Evolutionary conservation across 2,329 filamentous ascomycete genomes (phyloP), one percentile per base, ranked within the genome.

Genomic region (Phoma herbarum): DNA sequence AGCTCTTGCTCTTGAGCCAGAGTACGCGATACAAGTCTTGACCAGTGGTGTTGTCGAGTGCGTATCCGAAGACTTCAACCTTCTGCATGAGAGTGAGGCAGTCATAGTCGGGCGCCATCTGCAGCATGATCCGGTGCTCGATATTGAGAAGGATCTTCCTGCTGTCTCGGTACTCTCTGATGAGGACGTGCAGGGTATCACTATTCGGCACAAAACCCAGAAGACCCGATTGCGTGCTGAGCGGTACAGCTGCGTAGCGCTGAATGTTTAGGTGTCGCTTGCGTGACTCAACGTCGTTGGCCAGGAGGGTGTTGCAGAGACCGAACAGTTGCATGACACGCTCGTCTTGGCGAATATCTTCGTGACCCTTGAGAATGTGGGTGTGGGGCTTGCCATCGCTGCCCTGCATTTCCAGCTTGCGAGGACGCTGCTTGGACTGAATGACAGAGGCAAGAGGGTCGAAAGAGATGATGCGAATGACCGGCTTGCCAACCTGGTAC

Each of bases 61-160:
- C 96, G 76, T 99, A 99, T 29, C 95, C 94, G 75, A 99, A 99
- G 11, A 99, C 95, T 78, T 99, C 96, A 0, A 99, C 96, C 81
- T 99, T 99, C 76, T 99, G 96, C 95, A 99, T 98, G 33, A 99
- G 86, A 0, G 96, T 98, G 45, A 99, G 87, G 71, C 97, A 97
- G 75, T 99, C 95, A 73, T 98, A 99, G 75, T 99, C 95, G 0
- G 95, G 96, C 23, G 95, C 95, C 95, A 99, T 99, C 77, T 99
- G 96, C 56, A 99, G 83, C 95, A 99, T 99, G 76, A 99, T 99
- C 42, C 96, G 90, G 75, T 99, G 95, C 80, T 99, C 95, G 64
- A 99, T 99, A 74, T 99, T 99, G 66, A 99, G 89, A 37, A 99
- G 82, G 65, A 99, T 99, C 81, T 97, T 97, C 53, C 95, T 88